phyloP scores from a whole-genome alignment of 2,329 filamentous ascomycete species.

The Zasmidium angulare region DNA sequence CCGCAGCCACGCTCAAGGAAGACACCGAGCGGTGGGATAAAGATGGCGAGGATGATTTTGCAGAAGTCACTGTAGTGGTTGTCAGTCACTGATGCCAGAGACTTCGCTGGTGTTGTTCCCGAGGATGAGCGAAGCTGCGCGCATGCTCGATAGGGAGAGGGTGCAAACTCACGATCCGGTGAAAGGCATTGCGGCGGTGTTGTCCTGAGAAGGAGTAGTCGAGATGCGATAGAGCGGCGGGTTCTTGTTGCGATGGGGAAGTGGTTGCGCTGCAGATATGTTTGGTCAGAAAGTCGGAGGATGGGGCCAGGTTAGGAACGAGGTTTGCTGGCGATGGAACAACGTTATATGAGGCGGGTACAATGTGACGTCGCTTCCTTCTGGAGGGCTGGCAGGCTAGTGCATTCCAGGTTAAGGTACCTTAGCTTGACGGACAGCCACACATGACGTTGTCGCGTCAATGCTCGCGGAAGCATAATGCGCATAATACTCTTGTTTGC shows the following conservation, averaged over 20 bases:
- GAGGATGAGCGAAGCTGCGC: neutral
- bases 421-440: neutral
- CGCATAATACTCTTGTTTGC: too few species aligned
- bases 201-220: slow-evolving; percentile 2
- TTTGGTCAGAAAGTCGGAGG: slow-evolving; percentile 1
- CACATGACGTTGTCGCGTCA: too few species aligned
- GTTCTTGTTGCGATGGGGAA: neutral
- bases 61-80: slow-evolving; percentile 62
- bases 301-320: neutral
- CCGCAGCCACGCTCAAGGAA: slow-evolving; percentile 92
- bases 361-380: too few species aligned
- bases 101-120: neutral
- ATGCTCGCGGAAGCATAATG: too few species aligned
- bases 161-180: slow-evolving; percentile 52
- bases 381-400: too few species aligned
- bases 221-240: neutral
- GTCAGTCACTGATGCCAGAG: neutral
- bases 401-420: too few species aligned
- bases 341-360: too few species aligned
- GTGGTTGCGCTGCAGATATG: neutral
- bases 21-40: slow-evolving; percentile 87
- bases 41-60: slow-evolving; percentile 84
- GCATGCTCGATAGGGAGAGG: neutral
- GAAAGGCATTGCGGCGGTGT: slow-evolving; percentile 56
- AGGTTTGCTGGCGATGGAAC: neutral